Percentiles rank a stretch among this genome's conserved stretches.
phyloP scores from a whole-genome alignment of 805 yeast genomes.

The Spathaspora passalidarum region DNA sequence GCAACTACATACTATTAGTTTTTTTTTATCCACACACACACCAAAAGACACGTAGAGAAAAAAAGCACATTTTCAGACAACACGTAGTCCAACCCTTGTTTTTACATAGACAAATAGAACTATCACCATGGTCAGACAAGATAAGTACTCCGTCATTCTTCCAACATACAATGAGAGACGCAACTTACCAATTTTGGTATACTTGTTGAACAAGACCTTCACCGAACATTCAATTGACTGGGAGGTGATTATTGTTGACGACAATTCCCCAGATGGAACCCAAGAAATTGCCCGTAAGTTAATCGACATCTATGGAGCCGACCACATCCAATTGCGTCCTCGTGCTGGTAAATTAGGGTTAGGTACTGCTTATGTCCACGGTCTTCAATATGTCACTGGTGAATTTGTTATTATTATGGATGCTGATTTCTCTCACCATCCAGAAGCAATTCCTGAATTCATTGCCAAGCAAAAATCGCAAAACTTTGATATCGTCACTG shows the following conservation, averaged over 20 bases:
- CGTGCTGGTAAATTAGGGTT: constrained; percentile 77
- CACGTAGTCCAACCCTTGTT: not conserved
- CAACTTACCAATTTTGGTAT: constrained; percentile 61
- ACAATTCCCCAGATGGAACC: constrained; percentile 79
- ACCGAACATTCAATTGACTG: constrained; percentile 55
- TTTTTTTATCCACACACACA: too few species aligned
- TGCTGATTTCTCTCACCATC: constrained; percentile 82
- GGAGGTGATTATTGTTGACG: constrained; percentile 79
- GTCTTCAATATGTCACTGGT: constrained; percentile 67
- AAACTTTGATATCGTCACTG: constrained; percentile 52
- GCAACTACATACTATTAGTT: too few species aligned
- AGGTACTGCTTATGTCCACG: constrained; percentile 81
- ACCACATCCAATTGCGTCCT: constrained; percentile 62
- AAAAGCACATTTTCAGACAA: not conserved
- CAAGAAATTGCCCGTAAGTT: constrained; percentile 67
- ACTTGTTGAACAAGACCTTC: constrained; percentile 68
- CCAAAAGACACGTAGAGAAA: not conserved
- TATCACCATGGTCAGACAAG: constrained; percentile 1
- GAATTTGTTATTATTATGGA: constrained; percentile 79
- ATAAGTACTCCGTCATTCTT: constrained; percentile 68
- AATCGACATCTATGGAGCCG: constrained; percentile 53
- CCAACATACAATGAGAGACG: constrained; percentile 78
- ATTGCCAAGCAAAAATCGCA: constrained; percentile 57
- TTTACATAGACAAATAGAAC: not conserved
- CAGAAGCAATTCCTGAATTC: constrained; percentile 74